A percentile compares a stretch with the other conserved stretches of the same genome.
These are phyloP conservation scores for Coniophora puteana DNA, from an alignment of 1,284 basidiomycete species.

Conservation along the genomic window DNA sequence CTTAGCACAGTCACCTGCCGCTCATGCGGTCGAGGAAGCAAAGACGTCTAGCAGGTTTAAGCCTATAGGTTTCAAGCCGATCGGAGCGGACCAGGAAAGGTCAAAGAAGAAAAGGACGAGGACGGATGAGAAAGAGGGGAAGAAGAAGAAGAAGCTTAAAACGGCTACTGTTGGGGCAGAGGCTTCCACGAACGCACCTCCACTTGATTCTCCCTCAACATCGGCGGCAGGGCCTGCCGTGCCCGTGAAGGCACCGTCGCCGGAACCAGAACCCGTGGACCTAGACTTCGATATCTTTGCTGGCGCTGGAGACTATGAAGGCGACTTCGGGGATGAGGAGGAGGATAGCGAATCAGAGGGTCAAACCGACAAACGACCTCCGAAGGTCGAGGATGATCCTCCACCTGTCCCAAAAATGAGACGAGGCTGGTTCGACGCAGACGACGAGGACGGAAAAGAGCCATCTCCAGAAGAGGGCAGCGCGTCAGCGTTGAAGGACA, in stretches of 20 bases:
- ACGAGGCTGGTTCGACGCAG: constrained; percentile 23
- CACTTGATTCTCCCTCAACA: constrained; percentile 15
- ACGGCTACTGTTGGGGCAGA: no score
- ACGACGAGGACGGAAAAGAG: constrained; percentile 5
- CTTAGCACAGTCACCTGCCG: constrained; percentile 11
- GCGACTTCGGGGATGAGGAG: constrained; percentile 57
- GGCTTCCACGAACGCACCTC: constrained; percentile 7
- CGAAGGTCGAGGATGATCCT: not conserved
- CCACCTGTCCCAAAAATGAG: not conserved
- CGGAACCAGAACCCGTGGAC: constrained; percentile 20
- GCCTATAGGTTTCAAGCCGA: constrained; percentile 73
- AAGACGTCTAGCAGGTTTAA: constrained; percentile 71
- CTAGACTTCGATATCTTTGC: constrained; percentile 81
- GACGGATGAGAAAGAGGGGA: constrained; percentile 32
- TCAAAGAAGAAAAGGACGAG: constrained; percentile 54
- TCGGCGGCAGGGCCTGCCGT: no score
- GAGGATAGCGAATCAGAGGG: constrained; percentile 48
- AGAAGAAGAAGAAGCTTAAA: constrained; percentile 50
- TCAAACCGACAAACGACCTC: constrained; percentile 7
- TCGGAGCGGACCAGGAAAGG: constrained; percentile 36
- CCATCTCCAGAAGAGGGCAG: constrained; percentile 3
- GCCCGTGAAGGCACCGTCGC: constrained; percentile 1
- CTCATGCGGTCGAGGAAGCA: constrained; percentile 42
- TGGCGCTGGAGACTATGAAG: constrained; percentile 81
- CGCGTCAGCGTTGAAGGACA: constrained; percentile 16